Evolutionary conservation across 257 asterid species (phyloP).

Genomic region (Solanum dulcamara): DNA sequence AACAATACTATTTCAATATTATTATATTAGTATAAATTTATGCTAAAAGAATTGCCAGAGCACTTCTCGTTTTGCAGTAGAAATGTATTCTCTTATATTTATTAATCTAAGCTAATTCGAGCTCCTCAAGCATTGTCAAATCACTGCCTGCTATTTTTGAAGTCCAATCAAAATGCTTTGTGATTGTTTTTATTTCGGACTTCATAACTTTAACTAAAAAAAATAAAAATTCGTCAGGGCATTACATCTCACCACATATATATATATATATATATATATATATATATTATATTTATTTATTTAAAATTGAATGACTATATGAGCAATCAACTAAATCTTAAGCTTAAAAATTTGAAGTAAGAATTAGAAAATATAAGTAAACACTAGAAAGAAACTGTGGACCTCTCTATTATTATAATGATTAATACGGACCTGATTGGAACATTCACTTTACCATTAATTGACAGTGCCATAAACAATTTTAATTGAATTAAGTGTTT

Average conservation of each 20-base stretch:
- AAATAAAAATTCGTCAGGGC: not conserved
- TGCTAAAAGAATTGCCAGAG: too few relatives aligned
- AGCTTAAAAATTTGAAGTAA: not conserved
- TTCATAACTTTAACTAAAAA: not conserved
- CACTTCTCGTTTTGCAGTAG: too few relatives aligned
- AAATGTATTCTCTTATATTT: too few relatives aligned
- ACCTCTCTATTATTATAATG: not conserved
- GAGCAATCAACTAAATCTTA: not conserved
- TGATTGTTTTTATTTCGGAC: not conserved
- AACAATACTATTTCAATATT: accelerated
- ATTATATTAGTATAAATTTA: too few relatives aligned
- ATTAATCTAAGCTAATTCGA: too few relatives aligned
- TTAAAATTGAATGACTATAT: not conserved
- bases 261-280: too few relatives aligned
- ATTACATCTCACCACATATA: not conserved
- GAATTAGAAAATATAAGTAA: not conserved
- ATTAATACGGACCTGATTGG: not conserved
- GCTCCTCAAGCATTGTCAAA: too few relatives aligned
- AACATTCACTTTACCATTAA: not conserved
- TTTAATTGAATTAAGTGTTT: not conserved
- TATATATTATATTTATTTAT: too few relatives aligned
- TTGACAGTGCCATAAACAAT: not conserved
- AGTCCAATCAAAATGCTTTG: not conserved
- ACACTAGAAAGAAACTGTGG: not conserved
- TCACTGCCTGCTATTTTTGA: too few relatives aligned